A percentile compares a stretch with the other conserved stretches of the same genome.
Evolutionary conservation across 2,329 filamentous ascomycete genomes (phyloP).

Genomic region (Furcasterigmium furcatum): DNA sequence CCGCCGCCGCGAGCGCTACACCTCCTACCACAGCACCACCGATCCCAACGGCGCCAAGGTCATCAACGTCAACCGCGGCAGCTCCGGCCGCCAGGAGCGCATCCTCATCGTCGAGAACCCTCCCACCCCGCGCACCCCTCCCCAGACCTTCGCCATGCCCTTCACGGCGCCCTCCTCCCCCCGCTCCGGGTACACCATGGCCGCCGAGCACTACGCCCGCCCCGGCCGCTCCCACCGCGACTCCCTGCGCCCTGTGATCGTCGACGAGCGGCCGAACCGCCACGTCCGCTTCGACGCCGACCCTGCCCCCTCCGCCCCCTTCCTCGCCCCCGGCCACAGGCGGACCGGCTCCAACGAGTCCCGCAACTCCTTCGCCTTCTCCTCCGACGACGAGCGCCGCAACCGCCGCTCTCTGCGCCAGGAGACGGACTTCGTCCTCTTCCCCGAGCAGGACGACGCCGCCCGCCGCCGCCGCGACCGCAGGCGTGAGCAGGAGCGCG

Average conservation of each 20-base stretch:
- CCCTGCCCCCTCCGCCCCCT: background rate
- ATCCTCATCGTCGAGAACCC: slow-evolving; percentile 41
- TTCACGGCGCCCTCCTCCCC: slow-evolving; percentile 38
- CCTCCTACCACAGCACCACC: slow-evolving; percentile 12
- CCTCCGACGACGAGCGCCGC: slow-evolving; percentile 20
- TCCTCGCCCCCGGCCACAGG: slow-evolving; percentile 22
- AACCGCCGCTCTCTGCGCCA: slow-evolving; percentile 1
- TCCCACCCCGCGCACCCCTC: slow-evolving; percentile 42
- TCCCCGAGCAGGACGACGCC: slow-evolving; percentile 4
- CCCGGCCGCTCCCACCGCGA: slow-evolving; percentile 14
- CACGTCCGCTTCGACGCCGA: slow-evolving; percentile 36
- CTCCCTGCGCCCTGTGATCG: slow-evolving; percentile 15
- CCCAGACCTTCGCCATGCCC: slow-evolving; percentile 34
- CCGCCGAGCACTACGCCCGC: slow-evolving; percentile 11
- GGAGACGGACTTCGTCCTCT: slow-evolving; percentile 13
- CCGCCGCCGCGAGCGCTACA: slow-evolving; percentile 1
- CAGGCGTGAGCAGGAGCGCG: slow-evolving; percentile 8
- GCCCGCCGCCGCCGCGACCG: slow-evolving; percentile 14
- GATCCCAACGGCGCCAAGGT: slow-evolving; percentile 17
- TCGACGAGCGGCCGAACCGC: slow-evolving; percentile 9
- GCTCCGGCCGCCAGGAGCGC: slow-evolving; percentile 33
- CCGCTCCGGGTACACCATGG: slow-evolving; percentile 10
- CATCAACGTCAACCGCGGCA: slow-evolving; percentile 14
- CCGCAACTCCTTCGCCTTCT: slow-evolving; percentile 23
- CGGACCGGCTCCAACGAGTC: slow-evolving; percentile 33